These are phyloP conservation scores for Starmera caribaea DNA, from an alignment of 805 yeast species.

Conservation along the genomic window DNA sequence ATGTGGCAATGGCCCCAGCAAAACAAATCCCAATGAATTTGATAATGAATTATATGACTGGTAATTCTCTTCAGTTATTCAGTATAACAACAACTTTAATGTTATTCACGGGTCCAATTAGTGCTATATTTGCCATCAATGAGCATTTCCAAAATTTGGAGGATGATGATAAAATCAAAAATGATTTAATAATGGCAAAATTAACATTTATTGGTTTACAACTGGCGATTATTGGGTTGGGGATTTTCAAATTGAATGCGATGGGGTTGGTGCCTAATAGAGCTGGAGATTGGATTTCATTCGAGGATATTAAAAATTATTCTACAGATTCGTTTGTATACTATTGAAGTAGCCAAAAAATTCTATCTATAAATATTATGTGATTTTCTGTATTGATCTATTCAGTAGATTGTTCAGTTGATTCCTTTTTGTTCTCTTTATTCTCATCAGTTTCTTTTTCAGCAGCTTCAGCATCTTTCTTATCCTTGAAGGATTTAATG, in stretches of 20 bases:
- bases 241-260: conserved; percentile 71
- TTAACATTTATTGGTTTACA: conserved; percentile 33
- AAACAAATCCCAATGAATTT: conserved; percentile 85
- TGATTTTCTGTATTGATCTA: not conserved
- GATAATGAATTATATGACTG: conserved; percentile 88
- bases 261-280: conserved; percentile 91
- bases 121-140: conserved; percentile 53
- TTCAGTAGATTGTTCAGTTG: not conserved
- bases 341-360: not conserved
- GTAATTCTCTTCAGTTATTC: conserved; percentile 79
- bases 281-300: conserved; percentile 84
- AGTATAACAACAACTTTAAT: conserved; percentile 85
- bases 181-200: conserved; percentile 19
- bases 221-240: conserved; percentile 54
- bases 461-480: conserved; percentile 16
- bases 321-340: not conserved
- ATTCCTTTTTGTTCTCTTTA: not conserved
- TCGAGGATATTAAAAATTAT: conserved; percentile 38
- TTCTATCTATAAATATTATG: too few relatives aligned
- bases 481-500: conserved; percentile 20
- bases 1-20: conserved; percentile 71
- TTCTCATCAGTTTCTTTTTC: not conserved
- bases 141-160: conserved; percentile 41
- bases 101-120: conserved; percentile 70
- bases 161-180: conserved; percentile 24